A percentile compares a stretch with the other conserved stretches of the same genome.
These are phyloP conservation scores for Cadophora malorum DNA, from an alignment of 2,329 filamentous ascomycete genomes.

Conservation along the genomic window DNA sequence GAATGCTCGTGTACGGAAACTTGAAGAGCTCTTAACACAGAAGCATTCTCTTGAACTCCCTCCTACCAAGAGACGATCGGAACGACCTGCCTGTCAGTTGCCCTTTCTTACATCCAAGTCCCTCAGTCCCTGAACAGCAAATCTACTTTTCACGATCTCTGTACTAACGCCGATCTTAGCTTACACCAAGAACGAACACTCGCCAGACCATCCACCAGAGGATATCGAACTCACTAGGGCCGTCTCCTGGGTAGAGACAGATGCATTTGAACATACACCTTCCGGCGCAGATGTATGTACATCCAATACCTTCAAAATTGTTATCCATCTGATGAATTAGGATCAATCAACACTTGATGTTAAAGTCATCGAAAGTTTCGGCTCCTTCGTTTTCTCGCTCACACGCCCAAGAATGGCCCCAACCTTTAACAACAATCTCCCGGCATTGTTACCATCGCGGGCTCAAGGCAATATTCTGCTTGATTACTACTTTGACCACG, in stretches of 20 bases:
- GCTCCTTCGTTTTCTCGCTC: slow-evolving; percentile 28
- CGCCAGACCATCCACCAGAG: slow-evolving; percentile 8
- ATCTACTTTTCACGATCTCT: background rate
- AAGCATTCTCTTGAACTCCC: background rate
- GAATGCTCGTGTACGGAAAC: slow-evolving; percentile 28
- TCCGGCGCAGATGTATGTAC: slow-evolving; percentile 21
- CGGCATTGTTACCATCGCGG: slow-evolving; percentile 30
- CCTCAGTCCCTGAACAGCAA: background rate
- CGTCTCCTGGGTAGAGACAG: slow-evolving; percentile 31
- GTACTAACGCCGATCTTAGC: background rate
- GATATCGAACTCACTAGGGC: slow-evolving; percentile 30
- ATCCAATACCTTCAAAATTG: background rate
- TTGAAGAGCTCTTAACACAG: slow-evolving; percentile 33
- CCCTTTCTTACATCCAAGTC: background rate
- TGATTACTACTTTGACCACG: slow-evolving; percentile 32
- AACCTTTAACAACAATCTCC: slow-evolving; percentile 22
- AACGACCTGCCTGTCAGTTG: background rate
- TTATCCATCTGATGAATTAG: background rate
- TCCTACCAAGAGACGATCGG: background rate
- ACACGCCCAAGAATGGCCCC: slow-evolving; percentile 15
- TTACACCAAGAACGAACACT: background rate
- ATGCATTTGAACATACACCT: slow-evolving; percentile 34
- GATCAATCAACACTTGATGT: slow-evolving; percentile 14
- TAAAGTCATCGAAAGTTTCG: slow-evolving; percentile 30
- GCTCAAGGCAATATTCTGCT: slow-evolving; percentile 28